These are phyloP conservation scores for Vicia villosa DNA, from an alignment of 306 rosid genomes.

Conservation along the genomic window DNA sequence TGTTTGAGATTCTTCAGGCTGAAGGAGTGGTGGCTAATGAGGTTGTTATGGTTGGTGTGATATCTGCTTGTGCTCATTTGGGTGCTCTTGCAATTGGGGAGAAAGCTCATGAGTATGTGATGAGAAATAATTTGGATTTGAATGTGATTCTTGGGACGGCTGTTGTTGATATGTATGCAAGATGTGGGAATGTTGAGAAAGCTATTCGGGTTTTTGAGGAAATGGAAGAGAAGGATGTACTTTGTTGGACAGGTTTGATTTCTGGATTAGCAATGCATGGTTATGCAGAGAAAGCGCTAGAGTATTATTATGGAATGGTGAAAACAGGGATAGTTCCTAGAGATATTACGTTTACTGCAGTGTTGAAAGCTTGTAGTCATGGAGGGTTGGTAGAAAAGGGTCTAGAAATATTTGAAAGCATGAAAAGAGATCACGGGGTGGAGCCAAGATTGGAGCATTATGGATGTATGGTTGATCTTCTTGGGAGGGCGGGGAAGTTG, in stretches of 20 bases:
- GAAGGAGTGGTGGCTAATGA: conserved; percentile 52
- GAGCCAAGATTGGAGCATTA: conserved; percentile 55
- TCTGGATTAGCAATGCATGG: conserved; percentile 54
- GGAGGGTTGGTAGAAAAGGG: conserved; percentile 46
- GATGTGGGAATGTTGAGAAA: conserved; percentile 50
- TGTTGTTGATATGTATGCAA: conserved; percentile 53
- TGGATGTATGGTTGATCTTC: conserved; percentile 56
- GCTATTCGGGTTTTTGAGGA: conserved; percentile 42
- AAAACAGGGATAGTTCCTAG: conserved; percentile 36
- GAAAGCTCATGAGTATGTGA: conserved; percentile 44
- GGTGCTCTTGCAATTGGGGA: conserved; percentile 49
- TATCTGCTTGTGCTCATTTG: conserved; percentile 55
- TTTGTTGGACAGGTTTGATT: conserved; percentile 50
- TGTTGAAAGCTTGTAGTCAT: conserved; percentile 51
- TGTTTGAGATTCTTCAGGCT: conserved; percentile 39
- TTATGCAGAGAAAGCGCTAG: conserved; percentile 43
- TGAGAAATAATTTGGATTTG: conserved; percentile 39
- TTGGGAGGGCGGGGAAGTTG: conserved; percentile 50
- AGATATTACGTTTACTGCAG: conserved; percentile 52
- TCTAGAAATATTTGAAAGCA: conserved; percentile 41
- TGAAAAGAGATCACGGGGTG: conserved; percentile 41
- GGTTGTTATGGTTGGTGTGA: conserved; percentile 48
- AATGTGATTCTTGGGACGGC: conserved; percentile 52
- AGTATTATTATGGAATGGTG: conserved; percentile 43
- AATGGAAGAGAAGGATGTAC: conserved; percentile 38